Evolutionary conservation across 2,329 filamentous ascomycete species (phyloP).

Genomic region (Hansfordia pulvinata): DNA sequence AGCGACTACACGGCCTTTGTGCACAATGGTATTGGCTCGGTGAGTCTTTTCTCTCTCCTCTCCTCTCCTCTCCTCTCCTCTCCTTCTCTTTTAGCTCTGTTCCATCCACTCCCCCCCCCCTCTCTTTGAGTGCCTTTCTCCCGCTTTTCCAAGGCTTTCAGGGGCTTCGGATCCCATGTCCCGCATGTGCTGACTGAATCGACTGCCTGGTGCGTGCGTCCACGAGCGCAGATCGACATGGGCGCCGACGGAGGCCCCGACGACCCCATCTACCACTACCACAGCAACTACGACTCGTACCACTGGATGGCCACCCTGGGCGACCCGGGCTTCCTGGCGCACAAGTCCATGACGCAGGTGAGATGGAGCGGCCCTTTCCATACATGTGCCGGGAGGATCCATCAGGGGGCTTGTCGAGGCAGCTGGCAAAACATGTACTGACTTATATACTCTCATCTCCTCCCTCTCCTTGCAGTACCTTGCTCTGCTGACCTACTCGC

Average conservation of each 20-base stretch:
- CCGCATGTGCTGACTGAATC: accelerated
- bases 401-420: background rate
- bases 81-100: no score
- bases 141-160: no score
- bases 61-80: no score
- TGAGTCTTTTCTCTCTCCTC: no score
- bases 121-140: no score
- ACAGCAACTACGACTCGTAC: slow-evolving; percentile 75
- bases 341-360: slow-evolving; percentile 43
- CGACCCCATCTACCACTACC: slow-evolving; percentile 60
- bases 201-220: slow-evolving; percentile 25
- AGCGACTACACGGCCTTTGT: slow-evolving; percentile 58
- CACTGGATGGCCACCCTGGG: slow-evolving; percentile 74
- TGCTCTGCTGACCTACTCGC: slow-evolving; percentile 22
- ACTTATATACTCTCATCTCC: no score
- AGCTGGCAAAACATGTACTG: slow-evolving; percentile 1
- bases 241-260: slow-evolving; percentile 28
- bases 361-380: no score
- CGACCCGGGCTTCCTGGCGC: slow-evolving; percentile 50
- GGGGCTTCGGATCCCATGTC: no score
- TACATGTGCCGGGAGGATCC: no score
- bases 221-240: slow-evolving; percentile 42
- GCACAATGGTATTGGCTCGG: slow-evolving; percentile 31
- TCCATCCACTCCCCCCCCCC: no score
- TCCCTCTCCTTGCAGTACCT: slow-evolving; percentile 20